Conservation (phyloP, 192 early-diverging fungal genomes). For the Spinellus fusiger region DNA sequence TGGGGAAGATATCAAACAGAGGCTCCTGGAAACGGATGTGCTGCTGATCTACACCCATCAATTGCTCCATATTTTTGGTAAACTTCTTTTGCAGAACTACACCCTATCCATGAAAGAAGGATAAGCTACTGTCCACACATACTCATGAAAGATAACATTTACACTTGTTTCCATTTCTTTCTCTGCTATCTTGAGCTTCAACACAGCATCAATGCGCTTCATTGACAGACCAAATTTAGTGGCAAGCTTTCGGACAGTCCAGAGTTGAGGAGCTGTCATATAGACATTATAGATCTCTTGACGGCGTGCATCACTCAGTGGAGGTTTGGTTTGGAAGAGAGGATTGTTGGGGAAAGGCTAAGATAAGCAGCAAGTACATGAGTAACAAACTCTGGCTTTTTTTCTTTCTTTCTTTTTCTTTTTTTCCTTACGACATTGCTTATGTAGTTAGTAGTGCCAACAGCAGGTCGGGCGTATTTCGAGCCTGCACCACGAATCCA, state of each 20-base stretch:
- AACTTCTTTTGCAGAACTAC: conserved; percentile 60
- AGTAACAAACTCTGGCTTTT: neutral
- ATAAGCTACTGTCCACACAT: neutral
- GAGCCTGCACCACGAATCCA: conserved; percentile 23
- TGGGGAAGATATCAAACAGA: conserved; percentile 47
- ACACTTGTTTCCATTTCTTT: conserved; percentile 65
- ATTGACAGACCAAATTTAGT: conserved; percentile 68
- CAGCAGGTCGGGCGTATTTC: conserved; percentile 20
- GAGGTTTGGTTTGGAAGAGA: conserved; percentile 70
- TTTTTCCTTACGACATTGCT: conserved; percentile 8
- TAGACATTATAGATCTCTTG: conserved; percentile 71
- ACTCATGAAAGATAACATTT: conserved; percentile 10
- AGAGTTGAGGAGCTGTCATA: conserved; percentile 44
- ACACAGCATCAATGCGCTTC: conserved; percentile 83
- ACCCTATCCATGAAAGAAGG: conserved; percentile 29
- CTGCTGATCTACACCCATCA: conserved; percentile 55
- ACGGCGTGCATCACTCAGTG: conserved; percentile 60
- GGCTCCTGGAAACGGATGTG: conserved; percentile 39
- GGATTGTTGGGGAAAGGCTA: conserved; percentile 93
- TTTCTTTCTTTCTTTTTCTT: too few species aligned
- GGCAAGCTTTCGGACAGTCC: conserved; percentile 69
- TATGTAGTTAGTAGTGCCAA: conserved; percentile 33
- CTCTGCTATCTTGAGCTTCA: conserved; percentile 80
- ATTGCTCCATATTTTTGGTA: conserved; percentile 76
- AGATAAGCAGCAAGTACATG: neutral